Base-by-base conservation (phyloP, 2,329 filamentous ascomycete species). In the Fusarium siculi region DNA sequence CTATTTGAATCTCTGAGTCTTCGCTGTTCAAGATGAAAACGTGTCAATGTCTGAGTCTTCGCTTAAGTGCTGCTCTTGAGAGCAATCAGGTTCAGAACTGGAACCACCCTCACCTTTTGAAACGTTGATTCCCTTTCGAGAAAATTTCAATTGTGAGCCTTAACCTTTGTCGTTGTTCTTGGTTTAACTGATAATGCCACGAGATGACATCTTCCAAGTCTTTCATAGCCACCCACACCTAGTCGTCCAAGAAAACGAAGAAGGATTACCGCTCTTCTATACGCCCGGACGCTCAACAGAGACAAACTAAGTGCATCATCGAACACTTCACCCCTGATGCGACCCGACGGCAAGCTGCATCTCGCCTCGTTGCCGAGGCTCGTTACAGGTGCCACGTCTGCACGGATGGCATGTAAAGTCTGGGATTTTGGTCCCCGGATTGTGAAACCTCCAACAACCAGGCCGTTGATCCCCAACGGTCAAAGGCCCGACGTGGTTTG, bases 291-390 rank as follows among this genome's bases (percentile, higher is more conserved):
- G 21, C 37, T 42, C 19, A 34, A 15, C 18, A 42, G 11, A 50
- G 14, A 21, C 53, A 57, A 49, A 19, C n/a, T 23, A 23, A 30
- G 15, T 16, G 39, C 21, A 40, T 46, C 43, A 28, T 12, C 23
- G 12, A 49, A 58, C 42, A 57, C n/a, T 49, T 40, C 34, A 52
- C 53, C 25, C 32, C 52, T 56, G 16, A 53, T 60, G 46, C 60
- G 36, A 52, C 50, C 56, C 49, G 47, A 66, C 54, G 70, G 63
- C 52, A 68, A 62, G 63, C 64, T 70, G 40, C 63, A 74, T 75
- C 63, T 76, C 63, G 63, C 65, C 69, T 72, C 66, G 63, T 54
- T 68, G 54, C 61, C 49, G 64, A 75, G 73, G 75, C 68, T 72
- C 44, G 60, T 32, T 70, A 74, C 74, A 77, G 37, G 40, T 65